Base-by-base conservation (phyloP, 306 rosid species). In the Pyrus communis region DNA sequence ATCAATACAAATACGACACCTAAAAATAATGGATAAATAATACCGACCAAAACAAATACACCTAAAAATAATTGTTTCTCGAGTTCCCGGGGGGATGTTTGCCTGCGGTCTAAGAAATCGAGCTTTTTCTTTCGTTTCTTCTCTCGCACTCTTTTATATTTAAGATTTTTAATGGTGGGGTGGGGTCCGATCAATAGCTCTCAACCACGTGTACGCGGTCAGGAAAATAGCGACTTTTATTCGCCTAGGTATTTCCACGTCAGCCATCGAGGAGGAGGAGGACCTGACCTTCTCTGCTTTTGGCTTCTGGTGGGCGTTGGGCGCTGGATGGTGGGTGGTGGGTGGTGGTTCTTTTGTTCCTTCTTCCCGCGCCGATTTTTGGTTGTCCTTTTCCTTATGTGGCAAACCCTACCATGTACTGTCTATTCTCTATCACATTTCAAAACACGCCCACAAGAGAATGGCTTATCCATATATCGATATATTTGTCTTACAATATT, bases 61-160 rank as follows among this genome's bases (percentile, higher is more conserved):
- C 55, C 21, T 15, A 25, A 74, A 73, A 58, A 58, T 59, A 42
- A 61, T 15, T 42, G 8, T 18, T 23, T 8, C 54, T 15, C 15
- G 23, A 38, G 23, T 25, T 75, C 51, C 64, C 22, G 54, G 43
- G 25, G 54, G 84, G 71, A 72, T 82, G 81, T 77, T 82, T 72
- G 81, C 67, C 78, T 25, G 46, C 52, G 33, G 57, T 65, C 57
- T 31, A 76, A 55, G 73, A 76, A 57, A 42, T 54, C 43, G 63
- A n/a, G 27, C 35, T 63, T 11, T 33, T 59, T 69, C 27, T 57
- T 42, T 21, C 55, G 8, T 51, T 51, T 51, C 55, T 51, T 67
- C 58, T 9, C 0, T 7, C 19, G 18, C 8, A 6, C 30, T 38
- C 64, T n/a, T 9, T 67, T 25, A 45, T 31, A 12, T 59, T 22